phyloP scores from a whole-genome alignment of 2,329 filamentous ascomycete genomes.

The Cytospora mali region DNA sequence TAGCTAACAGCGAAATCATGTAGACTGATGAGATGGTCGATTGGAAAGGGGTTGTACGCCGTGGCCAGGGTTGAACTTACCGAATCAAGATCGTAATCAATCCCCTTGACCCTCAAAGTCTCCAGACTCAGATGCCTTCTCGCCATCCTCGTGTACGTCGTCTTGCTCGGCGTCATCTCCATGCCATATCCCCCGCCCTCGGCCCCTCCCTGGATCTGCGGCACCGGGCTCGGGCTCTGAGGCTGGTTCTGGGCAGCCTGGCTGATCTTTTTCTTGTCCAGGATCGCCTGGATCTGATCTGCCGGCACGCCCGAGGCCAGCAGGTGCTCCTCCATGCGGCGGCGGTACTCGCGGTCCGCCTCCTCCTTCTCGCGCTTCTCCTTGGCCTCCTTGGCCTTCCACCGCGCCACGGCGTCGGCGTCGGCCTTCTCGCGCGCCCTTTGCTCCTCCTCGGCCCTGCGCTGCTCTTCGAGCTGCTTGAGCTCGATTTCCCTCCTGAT shows the following conservation, averaged over 20 bases:
- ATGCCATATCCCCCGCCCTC: background rate
- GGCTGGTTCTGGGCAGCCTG: conserved; percentile 29
- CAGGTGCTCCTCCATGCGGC: conserved; percentile 59
- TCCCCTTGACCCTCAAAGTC: conserved; percentile 56
- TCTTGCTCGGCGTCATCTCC: conserved; percentile 20
- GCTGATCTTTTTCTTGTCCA: conserved; percentile 57
- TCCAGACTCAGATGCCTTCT: conserved; percentile 64
- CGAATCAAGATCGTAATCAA: conserved; percentile 60
- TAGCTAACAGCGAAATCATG: conserved; percentile 23
- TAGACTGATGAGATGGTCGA: background rate
- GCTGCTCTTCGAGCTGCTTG: conserved; percentile 50
- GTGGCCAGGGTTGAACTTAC: conserved; percentile 45
- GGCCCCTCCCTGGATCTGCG: background rate
- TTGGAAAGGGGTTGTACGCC: background rate
- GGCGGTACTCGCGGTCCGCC: conserved; percentile 57
- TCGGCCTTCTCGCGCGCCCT: conserved; percentile 50
- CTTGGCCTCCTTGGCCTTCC: conserved; percentile 50
- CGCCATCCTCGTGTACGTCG: conserved; percentile 67
- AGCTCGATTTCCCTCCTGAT: conserved; percentile 56
- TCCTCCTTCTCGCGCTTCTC: conserved; percentile 52
- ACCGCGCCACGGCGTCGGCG: conserved; percentile 54
- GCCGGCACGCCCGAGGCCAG: conserved; percentile 61
- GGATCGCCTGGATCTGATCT: conserved; percentile 59
- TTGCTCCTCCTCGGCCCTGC: conserved; percentile 48
- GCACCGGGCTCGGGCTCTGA: too few species aligned